These are phyloP conservation scores for Murraya paniculata DNA, from an alignment of 345 rosid genomes.

Conservation along the genomic window DNA sequence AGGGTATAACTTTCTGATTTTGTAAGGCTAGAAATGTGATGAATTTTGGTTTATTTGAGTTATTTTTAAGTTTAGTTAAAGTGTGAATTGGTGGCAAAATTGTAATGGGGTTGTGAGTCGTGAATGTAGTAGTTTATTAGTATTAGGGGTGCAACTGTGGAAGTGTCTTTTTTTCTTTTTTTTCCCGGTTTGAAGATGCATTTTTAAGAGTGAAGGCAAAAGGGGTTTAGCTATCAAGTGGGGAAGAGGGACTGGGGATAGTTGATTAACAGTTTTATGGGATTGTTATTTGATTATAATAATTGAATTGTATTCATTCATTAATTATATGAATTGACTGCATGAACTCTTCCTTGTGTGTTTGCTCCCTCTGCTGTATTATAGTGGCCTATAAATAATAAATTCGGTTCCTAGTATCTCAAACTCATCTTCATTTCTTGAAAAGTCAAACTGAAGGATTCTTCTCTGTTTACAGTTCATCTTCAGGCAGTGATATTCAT, in stretches of 20 bases:
- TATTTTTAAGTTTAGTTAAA: not conserved
- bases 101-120: not conserved
- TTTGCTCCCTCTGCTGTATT: not conserved
- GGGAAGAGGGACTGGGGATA: not conserved
- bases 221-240: not conserved
- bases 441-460: not conserved
- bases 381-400: not conserved
- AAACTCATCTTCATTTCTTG: not conserved
- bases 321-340: not conserved
- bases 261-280: not conserved
- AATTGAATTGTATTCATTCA: not conserved
- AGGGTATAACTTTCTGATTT: not conserved
- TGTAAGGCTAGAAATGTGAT: not conserved
- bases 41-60: not conserved
- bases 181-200: too few species aligned
- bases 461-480: slow-evolving; percentile 41
- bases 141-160: not conserved
- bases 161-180: not conserved
- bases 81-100: not conserved
- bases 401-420: not conserved
- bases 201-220: not conserved
- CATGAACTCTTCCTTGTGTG: not conserved
- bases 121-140: not conserved
- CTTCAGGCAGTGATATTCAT: slow-evolving; percentile 29
- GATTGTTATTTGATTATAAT: not conserved